Evolutionary conservation across 176 grass and related monocot species (phyloP).

Genomic region (Zoysia japonica): DNA sequence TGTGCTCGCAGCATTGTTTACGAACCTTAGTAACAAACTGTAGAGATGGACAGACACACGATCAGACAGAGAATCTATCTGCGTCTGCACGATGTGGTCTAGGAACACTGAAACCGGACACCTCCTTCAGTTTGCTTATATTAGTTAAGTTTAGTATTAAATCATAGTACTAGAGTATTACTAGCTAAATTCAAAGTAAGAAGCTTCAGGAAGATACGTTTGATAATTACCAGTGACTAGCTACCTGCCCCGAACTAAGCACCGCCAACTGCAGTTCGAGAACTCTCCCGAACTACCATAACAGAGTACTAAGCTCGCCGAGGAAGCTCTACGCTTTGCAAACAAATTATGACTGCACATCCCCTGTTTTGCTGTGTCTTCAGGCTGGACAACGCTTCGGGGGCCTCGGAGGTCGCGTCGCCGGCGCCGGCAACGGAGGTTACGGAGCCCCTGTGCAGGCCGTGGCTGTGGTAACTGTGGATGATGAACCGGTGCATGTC

Average conservation of each 20-base stretch:
- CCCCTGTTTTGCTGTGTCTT: background rate
- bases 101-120: constrained; percentile 20
- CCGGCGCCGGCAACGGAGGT: no score
- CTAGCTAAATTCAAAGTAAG: background rate
- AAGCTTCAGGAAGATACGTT: background rate
- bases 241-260: constrained; percentile 37
- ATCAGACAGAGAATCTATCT: constrained; percentile 29
- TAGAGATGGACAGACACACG: background rate
- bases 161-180: background rate
- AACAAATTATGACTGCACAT: background rate
- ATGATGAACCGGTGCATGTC: no score
- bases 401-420: no score
- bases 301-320: background rate
- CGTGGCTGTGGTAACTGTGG: background rate
- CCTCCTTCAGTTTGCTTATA: background rate
- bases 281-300: constrained; percentile 26
- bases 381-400: background rate
- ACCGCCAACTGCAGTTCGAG: constrained; percentile 49
- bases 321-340: background rate
- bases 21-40: background rate
- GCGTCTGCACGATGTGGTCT: constrained; percentile 35
- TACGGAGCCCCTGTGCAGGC: no score
- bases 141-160: background rate
- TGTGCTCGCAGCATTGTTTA: background rate
- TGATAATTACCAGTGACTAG: background rate